Evolutionary conservation across 108 stramenopile species (phyloP).

Genomic region (Fistulifera solaris): DNA sequence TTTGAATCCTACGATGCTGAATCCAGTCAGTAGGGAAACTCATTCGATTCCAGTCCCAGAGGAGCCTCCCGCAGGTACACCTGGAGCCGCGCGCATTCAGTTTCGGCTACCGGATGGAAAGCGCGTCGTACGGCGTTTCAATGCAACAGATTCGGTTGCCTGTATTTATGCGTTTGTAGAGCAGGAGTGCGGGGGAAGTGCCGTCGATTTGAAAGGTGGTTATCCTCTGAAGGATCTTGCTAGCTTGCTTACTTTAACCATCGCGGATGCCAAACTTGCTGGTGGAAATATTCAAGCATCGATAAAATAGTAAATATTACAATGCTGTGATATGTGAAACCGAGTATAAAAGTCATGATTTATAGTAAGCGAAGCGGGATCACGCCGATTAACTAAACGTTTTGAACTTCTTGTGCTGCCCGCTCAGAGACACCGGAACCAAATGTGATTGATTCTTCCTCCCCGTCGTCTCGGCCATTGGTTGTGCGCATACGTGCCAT

Average conservation of each 20-base stretch:
- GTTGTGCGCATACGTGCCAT: neutral
- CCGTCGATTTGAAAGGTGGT: slow-evolving; percentile 46
- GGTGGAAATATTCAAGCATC: slow-evolving; percentile 64
- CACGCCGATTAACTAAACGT: too few relatives aligned
- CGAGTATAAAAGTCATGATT: neutral
- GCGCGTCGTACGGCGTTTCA: slow-evolving; percentile 46
- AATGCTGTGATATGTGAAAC: neutral
- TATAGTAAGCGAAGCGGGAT: neutral
- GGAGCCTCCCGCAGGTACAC: slow-evolving; percentile 44
- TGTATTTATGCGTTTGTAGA: slow-evolving; percentile 50
- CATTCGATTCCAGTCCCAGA: slow-evolving; percentile 11
- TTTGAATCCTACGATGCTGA: neutral
- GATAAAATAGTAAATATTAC: slow-evolving; percentile 18
- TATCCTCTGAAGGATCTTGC: slow-evolving; percentile 64
- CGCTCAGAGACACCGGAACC: neutral
- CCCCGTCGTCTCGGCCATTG: neutral
- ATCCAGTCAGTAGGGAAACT: neutral
- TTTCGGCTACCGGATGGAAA: slow-evolving; percentile 58
- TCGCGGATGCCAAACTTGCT: slow-evolving; percentile 51
- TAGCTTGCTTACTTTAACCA: slow-evolving; percentile 22
- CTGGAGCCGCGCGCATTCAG: slow-evolving; percentile 49
- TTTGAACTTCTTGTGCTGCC: neutral
- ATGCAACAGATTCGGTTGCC: slow-evolving; percentile 33
- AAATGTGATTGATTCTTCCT: slow-evolving; percentile 1
- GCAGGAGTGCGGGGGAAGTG: slow-evolving; percentile 19